Evolutionary conservation across 2,329 filamentous ascomycete species (phyloP).

Genomic region (Colletotrichum higginsianum): DNA sequence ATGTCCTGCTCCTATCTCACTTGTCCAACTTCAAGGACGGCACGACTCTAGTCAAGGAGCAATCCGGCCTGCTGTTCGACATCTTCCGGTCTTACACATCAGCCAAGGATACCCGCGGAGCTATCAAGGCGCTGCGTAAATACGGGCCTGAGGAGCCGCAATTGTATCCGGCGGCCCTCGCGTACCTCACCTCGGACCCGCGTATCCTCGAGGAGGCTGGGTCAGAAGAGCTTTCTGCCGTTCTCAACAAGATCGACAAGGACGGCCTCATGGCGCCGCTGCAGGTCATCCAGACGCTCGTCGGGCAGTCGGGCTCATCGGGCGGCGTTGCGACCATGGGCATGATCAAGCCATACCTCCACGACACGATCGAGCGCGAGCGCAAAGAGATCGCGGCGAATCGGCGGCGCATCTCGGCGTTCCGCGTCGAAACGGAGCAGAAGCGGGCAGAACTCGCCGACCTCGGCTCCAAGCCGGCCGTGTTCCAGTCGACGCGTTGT

Average conservation of each 20-base stretch:
- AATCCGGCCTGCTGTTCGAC: conserved; percentile 91
- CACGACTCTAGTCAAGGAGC: conserved; percentile 92
- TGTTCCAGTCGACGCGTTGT: conserved; percentile 93
- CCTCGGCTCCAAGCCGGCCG: conserved; percentile 82
- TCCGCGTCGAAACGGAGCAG: conserved; percentile 85
- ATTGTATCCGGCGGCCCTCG: conserved; percentile 90
- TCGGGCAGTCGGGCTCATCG: conserved; percentile 66
- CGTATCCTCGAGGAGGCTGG: conserved; percentile 88
- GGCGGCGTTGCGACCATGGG: conserved; percentile 91
- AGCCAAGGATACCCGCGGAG: conserved; percentile 90
- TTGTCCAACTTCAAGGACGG: conserved; percentile 91
- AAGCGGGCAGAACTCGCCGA: conserved; percentile 86
- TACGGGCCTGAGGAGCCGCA: conserved; percentile 94
- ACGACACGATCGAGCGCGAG: conserved; percentile 90
- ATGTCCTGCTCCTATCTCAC: conserved; percentile 92
- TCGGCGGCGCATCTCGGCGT: conserved; percentile 84
- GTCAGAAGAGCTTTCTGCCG: conserved; percentile 81
- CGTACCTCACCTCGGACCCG: conserved; percentile 92
- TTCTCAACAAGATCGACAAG: conserved; percentile 89
- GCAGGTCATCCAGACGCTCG: conserved; percentile 94
- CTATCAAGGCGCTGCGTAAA: conserved; percentile 89
- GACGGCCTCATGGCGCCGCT: conserved; percentile 95
- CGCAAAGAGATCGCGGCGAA: conserved; percentile 87
- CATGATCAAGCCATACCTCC: conserved; percentile 94
- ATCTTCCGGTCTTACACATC: conserved; percentile 97